Conservation (phyloP, 2,329 filamentous ascomycete species). For the Apiospora arundinis region DNA sequence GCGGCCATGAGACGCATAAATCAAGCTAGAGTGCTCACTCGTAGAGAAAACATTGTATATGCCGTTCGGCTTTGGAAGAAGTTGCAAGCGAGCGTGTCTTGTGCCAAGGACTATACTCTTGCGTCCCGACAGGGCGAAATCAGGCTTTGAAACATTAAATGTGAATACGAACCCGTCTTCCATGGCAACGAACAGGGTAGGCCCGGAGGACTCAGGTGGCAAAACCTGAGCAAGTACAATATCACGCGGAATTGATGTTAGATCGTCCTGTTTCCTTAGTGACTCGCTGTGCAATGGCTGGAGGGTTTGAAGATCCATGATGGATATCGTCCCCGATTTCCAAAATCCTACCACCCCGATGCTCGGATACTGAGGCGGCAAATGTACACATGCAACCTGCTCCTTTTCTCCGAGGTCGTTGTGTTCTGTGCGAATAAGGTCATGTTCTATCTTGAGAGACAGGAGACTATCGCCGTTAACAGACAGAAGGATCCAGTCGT, state of each 20-base stretch:
- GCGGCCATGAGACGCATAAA: slow-evolving; percentile 86
- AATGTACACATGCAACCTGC: slow-evolving; percentile 85
- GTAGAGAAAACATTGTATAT: slow-evolving; percentile 88
- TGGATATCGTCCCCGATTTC: slow-evolving; percentile 78
- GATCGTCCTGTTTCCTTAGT: slow-evolving; percentile 66
- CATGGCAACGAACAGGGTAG: slow-evolving; percentile 87
- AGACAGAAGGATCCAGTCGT: slow-evolving; percentile 73
- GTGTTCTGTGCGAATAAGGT: slow-evolving; percentile 62
- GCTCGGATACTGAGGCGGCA: slow-evolving; percentile 67
- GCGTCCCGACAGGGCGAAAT: slow-evolving; percentile 70
- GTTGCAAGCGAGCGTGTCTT: slow-evolving; percentile 81
- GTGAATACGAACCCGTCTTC: slow-evolving; percentile 91
- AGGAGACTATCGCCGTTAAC: slow-evolving; percentile 76
- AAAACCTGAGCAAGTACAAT: slow-evolving; percentile 82
- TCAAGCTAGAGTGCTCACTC: slow-evolving; percentile 91
- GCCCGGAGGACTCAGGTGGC: slow-evolving; percentile 59
- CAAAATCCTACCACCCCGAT: slow-evolving; percentile 88
- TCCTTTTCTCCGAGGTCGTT: slow-evolving; percentile 70
- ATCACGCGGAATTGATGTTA: slow-evolving; percentile 81
- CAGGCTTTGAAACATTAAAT: slow-evolving; percentile 70
- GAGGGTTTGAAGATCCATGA: slow-evolving; percentile 73
- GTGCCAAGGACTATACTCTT: slow-evolving; percentile 88
- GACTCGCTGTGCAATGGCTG: slow-evolving; percentile 69
- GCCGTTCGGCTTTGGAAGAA: slow-evolving; percentile 71
- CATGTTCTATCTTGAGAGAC: slow-evolving; percentile 67